Evolutionary conservation across 768 basidiomycete genomes (phyloP), one percentile per base, ranked within the genome.

Genomic region (Mrakia gelida): DNA sequence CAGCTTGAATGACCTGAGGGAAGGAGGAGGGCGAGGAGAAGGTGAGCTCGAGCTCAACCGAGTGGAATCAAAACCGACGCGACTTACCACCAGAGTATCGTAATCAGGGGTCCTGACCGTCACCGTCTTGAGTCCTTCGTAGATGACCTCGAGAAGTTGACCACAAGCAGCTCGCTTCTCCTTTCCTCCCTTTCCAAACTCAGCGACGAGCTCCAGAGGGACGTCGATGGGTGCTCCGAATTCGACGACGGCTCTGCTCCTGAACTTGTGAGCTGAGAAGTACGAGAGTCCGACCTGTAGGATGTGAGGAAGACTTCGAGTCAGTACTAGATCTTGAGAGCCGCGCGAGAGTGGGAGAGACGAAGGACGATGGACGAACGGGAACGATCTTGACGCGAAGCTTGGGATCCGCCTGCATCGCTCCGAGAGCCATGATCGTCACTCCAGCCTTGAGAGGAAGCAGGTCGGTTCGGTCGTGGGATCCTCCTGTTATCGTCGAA

Each of bases 381-480:
- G 75, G 89, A 16, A 90, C 95, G 80, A 99, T 93, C 84, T 93
- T 92, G 83, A 99, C 94, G 80, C 90, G 89, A 52, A 95, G 87
- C 78, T 87, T 89, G 8, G 94, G 91, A 83, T 98, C 90, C 80
- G 92, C 92, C 15, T 93, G 93, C 94, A 98, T 96, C 7, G 97
- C 95, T 34, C 97, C 97, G 15, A 99, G 88, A 30, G 97, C 95
- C 95, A 99, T 98, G 81, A 98, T 89, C 2, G 95, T 92, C 45
- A 98, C 95, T 9, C 97, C 97, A 34, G 97, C 97, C 85, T 99
- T 99, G 56, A 99, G 88, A 2, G 97, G 97, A 28, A 98, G 89
- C 72, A 98, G 88, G 84, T 98, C 95, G 15, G 93, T 95, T 61
- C 97, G 91, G 85, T 99, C 97, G 84, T 99, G 97, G 78, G 95